These are phyloP conservation scores for Tephrocybe sp. DNA, from an alignment of 768 basidiomycete species.

Conservation along the genomic window DNA sequence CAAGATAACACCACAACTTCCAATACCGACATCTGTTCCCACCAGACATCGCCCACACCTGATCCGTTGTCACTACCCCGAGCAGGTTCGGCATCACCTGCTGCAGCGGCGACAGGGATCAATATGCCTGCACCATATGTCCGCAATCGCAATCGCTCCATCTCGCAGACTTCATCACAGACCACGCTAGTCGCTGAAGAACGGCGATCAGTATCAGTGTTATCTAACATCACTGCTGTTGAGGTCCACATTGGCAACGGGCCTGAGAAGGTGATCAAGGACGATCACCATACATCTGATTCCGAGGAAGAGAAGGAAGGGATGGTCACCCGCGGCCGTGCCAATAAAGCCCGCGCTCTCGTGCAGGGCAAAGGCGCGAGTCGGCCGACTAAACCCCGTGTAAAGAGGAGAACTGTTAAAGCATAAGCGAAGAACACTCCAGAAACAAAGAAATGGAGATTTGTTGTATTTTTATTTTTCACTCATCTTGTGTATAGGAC, in stretches of 20 bases:
- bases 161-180: constrained; percentile 37
- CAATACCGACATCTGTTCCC: neutral
- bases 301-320: constrained; percentile 22
- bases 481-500: neutral
- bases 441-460: neutral
- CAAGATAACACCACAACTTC: constrained; percentile 1
- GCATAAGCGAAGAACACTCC: neutral
- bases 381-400: constrained; percentile 9
- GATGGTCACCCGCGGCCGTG: constrained; percentile 40
- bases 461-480: constrained; percentile 11
- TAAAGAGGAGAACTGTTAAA: constrained; percentile 12
- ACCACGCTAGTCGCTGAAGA: constrained; percentile 31
- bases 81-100: constrained; percentile 2
- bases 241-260: constrained; percentile 17
- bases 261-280: constrained; percentile 20
- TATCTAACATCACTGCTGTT: constrained; percentile 37
- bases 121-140: constrained; percentile 25
- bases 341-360: constrained; percentile 16
- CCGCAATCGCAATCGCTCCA: constrained; percentile 38
- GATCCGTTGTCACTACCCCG: constrained; percentile 14
- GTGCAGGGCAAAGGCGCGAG: constrained; percentile 4
- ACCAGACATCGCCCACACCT: constrained; percentile 6
- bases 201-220: constrained; percentile 38
- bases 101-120: constrained; percentile 6
- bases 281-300: constrained; percentile 11